Evolutionary conservation across 768 basidiomycete species (phyloP).

Genomic region (Scleroderma citrinum): DNA sequence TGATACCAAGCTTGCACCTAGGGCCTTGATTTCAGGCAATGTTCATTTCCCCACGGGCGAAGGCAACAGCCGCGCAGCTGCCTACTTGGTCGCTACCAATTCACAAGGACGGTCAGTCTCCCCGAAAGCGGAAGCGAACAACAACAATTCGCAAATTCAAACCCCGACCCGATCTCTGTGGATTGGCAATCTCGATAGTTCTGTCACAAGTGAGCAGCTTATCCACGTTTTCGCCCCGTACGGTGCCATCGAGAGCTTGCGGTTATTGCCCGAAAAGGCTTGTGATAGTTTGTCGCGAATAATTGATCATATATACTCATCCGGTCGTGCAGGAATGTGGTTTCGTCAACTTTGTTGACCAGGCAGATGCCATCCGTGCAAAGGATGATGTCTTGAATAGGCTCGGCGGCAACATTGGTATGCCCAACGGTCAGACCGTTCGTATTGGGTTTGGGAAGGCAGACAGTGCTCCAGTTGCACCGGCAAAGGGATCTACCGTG

Average conservation of each 20-base stretch:
- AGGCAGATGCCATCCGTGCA: constrained; percentile 91
- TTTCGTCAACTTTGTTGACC: constrained; percentile 97
- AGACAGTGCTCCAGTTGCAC: constrained; percentile 90
- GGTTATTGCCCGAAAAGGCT: constrained; percentile 96
- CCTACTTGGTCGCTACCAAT: constrained; percentile 65
- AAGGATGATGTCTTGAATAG: constrained; percentile 97
- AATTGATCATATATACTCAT: constrained; percentile 5
- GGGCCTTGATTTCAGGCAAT: constrained; percentile 39
- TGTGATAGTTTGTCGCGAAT: constrained; percentile 2
- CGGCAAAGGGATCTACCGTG: constrained; percentile 66
- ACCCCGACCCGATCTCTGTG: constrained; percentile 94
- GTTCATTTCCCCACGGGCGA: constrained; percentile 72
- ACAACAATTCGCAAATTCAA: constrained; percentile 68
- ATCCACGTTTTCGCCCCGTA: constrained; percentile 95
- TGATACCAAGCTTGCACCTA: constrained; percentile 44
- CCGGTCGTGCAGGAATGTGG: constrained; percentile 86
- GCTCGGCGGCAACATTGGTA: constrained; percentile 87
- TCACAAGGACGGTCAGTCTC: constrained; percentile 73
- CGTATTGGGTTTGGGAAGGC: constrained; percentile 98
- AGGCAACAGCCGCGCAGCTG: constrained; percentile 45
- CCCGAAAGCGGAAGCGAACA: constrained; percentile 63
- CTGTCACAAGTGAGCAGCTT: constrained; percentile 90
- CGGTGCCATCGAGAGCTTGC: constrained; percentile 92
- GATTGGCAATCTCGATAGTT: constrained; percentile 97
- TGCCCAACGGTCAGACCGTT: constrained; percentile 93